These are phyloP conservation scores for Phytophthora foliorum DNA, from an alignment of 352 stramenopile genomes.

Conservation along the genomic window DNA sequence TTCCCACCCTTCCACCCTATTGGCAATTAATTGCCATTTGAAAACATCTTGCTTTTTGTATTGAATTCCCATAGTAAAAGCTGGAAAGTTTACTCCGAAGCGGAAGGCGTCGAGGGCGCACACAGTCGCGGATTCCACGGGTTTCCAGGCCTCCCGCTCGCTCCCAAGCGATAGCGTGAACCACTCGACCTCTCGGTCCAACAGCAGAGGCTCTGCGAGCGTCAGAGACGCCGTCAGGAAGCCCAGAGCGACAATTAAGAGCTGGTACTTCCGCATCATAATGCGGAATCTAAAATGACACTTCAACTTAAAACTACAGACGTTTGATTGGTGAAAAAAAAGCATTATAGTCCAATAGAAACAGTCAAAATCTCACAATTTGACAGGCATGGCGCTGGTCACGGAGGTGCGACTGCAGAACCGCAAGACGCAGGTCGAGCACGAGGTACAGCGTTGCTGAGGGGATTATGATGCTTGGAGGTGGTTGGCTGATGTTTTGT, in stretches of 20 bases:
- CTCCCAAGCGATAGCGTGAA: not conserved
- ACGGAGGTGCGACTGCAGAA: slow-evolving; percentile 38
- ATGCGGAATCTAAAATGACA: slow-evolving; percentile 26
- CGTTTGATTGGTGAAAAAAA: slow-evolving; percentile 34
- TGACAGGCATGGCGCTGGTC: slow-evolving; percentile 33
- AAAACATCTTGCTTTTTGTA: slow-evolving; percentile 27
- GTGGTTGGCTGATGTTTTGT: slow-evolving; percentile 3
- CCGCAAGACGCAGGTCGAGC: slow-evolving; percentile 16
- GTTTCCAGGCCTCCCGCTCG: slow-evolving; percentile 16
- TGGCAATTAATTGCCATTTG: slow-evolving; percentile 41
- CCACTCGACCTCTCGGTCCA: slow-evolving; percentile 17
- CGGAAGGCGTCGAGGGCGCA: slow-evolving; percentile 45
- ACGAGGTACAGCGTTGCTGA: slow-evolving; percentile 25
- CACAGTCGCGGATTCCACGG: slow-evolving; percentile 7
- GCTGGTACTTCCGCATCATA: not conserved
- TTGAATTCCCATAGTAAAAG: slow-evolving; percentile 1
- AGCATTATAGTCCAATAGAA: slow-evolving; percentile 16
- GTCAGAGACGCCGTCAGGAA: slow-evolving; percentile 13
- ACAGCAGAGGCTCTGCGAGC: not conserved
- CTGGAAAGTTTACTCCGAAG: slow-evolving; percentile 40
- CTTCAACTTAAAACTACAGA: slow-evolving; percentile 24
- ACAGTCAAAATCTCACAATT: not conserved
- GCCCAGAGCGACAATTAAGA: slow-evolving; percentile 14
- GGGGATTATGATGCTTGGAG: not conserved
- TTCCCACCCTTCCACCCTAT: slow-evolving; percentile 23